Base-by-base conservation (phyloP, 129 eudicot species). In the Pulicaria dysenterica region DNA sequence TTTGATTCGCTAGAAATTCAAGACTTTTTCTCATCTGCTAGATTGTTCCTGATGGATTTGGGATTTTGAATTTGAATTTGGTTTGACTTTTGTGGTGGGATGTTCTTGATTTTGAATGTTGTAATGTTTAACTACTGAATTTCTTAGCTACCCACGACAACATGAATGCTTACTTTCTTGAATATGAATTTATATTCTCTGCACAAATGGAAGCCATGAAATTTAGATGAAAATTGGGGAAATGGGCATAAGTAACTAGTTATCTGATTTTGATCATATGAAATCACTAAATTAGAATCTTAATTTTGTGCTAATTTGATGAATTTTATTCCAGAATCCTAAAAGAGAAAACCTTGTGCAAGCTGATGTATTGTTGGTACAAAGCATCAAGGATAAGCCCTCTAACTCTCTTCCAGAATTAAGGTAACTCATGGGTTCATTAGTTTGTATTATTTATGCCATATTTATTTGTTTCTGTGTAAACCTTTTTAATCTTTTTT, bases 301-400 rank as follows among this genome's bases (percentile, higher is more conserved):
- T 61, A 14, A 77, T 13, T 14, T 42, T 40, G 48, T 31, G 31
- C 67, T 69, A n/a, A 69, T 72, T 72, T 17, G 79, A n/a, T 62
- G 46, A 70, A 63, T 42, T 51, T 47, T 86, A 44, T 66, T 76
- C 73, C 93, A 89, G 96, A 79, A 60, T 42, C 79, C 73, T 73
- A 81, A 69, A 73, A 24, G 49, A 64, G 86, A 75, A 72, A 84
- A 66, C 41, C 73, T 75, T 69, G 69, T 79, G 71, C 89, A 76
- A 58, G 58, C 39, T 58, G 67, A 66, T 73, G 70, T 61, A 46
- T 61, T 77, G 53, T 43, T 80, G 58, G 87, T 73, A 58, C 79
- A 84, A 67, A 75, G 49, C 36, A 51, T 39, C 66, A 68, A 49
- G 53, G 85, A 73, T 46, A 74, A 44, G 40, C 63, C 79, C 69